A percentile compares a stretch with the other conserved stretches of the same genome.
Evolutionary conservation across 2,329 filamentous ascomycete genomes (phyloP).

Genomic region (Fusarium napiforme): DNA sequence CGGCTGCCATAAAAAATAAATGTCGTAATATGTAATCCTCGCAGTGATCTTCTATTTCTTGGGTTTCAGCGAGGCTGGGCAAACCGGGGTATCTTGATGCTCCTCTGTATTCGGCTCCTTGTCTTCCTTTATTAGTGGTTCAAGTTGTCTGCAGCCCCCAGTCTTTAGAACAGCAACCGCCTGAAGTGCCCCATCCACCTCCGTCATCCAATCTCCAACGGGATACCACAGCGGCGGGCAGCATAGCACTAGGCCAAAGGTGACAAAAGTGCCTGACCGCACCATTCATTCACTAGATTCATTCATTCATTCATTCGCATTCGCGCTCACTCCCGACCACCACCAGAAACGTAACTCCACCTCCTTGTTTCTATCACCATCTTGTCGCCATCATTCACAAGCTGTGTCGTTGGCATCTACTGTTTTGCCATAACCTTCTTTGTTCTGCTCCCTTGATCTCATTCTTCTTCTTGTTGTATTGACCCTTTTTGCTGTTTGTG

Average conservation of each 20-base stretch:
- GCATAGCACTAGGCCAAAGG: slow-evolving; percentile 14
- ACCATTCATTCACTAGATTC: slow-evolving; percentile 22
- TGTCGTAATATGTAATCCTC: neutral
- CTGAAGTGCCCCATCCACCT: slow-evolving; percentile 25
- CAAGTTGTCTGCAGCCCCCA: neutral
- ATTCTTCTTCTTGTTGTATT: slow-evolving; percentile 19
- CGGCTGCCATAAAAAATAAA: neutral
- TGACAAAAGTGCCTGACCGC: slow-evolving; percentile 42
- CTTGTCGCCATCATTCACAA: slow-evolving; percentile 17
- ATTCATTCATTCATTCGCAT: slow-evolving; percentile 8
- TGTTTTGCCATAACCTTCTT: slow-evolving; percentile 10
- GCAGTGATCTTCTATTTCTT: neutral
- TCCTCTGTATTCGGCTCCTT: slow-evolving; percentile 17
- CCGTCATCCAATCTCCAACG: slow-evolving; percentile 40
- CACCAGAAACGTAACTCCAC: slow-evolving; percentile 7
- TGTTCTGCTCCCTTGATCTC: slow-evolving; percentile 24
- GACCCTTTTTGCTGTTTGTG: slow-evolving; percentile 1
- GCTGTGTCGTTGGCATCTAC: slow-evolving; percentile 8
- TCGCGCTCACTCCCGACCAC: slow-evolving; percentile 31
- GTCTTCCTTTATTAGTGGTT: slow-evolving; percentile 12
- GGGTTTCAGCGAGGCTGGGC: slow-evolving; percentile 26
- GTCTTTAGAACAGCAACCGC: neutral
- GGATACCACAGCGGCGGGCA: slow-evolving; percentile 4
- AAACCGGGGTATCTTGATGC: slow-evolving; percentile 19
- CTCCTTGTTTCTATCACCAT: slow-evolving; percentile 36